Evolutionary conservation across 495 filamentous ascomycete species (phyloP), one percentile per base, ranked within the genome.

Genomic region (Neurospora africana): DNA sequence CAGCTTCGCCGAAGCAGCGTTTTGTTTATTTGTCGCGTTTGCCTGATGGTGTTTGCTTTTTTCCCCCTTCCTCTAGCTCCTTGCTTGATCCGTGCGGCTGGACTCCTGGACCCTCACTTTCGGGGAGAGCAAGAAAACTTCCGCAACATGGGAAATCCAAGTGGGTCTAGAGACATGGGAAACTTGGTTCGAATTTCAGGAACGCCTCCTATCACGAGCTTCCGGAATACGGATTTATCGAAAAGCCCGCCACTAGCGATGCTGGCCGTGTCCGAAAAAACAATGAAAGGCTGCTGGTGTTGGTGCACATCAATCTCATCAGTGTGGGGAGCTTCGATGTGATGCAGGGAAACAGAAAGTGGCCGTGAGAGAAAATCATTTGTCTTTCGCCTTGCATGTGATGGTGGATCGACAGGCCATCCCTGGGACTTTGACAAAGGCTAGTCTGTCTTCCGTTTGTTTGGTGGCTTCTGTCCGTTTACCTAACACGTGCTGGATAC

Each of bases 301-400:
- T n/a, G n/a, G n/a, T 30, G 13, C 13, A 61, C 53, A 61, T 61
- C 23, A 61, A 30, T 61, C 53, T 61, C 53, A 61, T 61, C 23
- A 30, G 53, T 30, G 23, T 61, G 53, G 30, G 72, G 69, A 68
- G 71, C 43, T 30, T 13, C 27, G 47, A 74, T 70, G 37, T 73
- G 70, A 71, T 71, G 69, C 65, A 39, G 72, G 73, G 74, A 69
- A 74, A 72, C 75, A 71, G 53, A 33, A 33, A 30, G 7, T 33
- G 53, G 53, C 27, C 53, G 53, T 15, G 53, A 33, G 53, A 9
- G 47, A 21, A 33, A 65, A 65, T 19, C 36, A 33, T 30, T 30
- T 7, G 53, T 35, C 30, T 65, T 61, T 65, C 27, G 53, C 53
- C 53, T 65, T 65, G 27, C 53, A 65, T 65, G 53, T 65, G 53